phyloP scores from a whole-genome alignment of 345 rosid species.

The Lepidium aucheri region DNA sequence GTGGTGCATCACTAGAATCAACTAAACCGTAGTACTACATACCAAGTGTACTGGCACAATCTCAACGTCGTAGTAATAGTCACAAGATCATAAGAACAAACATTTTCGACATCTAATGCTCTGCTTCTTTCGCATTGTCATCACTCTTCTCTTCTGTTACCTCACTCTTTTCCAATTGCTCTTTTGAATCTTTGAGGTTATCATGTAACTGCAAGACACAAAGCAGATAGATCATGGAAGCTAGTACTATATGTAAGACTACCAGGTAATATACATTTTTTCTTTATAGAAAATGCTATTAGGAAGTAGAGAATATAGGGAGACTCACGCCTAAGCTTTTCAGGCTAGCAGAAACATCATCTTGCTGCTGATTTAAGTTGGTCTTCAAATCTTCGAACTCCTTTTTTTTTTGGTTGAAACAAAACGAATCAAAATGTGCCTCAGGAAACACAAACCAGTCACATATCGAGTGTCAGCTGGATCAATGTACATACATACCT shows the following conservation, averaged over 20 bases:
- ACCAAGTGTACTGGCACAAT: conserved; percentile 9
- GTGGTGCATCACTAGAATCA: neutral
- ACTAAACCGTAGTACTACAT: conserved; percentile 4
- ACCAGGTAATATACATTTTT: neutral
- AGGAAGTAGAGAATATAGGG: neutral
- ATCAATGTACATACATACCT: conserved; percentile 8
- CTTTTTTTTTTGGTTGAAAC: conserved; percentile 18
- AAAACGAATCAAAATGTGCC: neutral
- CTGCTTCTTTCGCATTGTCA: conserved; percentile 20
- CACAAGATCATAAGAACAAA: neutral
- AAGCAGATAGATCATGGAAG: neutral
- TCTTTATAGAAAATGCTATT: neutral
- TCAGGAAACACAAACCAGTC: neutral
- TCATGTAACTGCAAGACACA: conserved; percentile 47
- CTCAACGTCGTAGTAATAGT: conserved; percentile 2
- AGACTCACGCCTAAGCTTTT: conserved; percentile 55
- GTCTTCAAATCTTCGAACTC: conserved; percentile 70
- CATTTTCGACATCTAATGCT: conserved; percentile 19
- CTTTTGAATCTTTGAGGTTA: conserved; percentile 35
- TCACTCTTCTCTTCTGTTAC: conserved; percentile 29
- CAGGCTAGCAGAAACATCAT: conserved; percentile 59
- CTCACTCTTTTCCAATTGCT: conserved; percentile 21
- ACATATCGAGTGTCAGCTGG: neutral
- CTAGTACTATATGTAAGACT: neutral
- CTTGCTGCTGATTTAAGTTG: conserved; percentile 78